Evolutionary conservation across 768 basidiomycete species (phyloP).

Genomic region (Termitomyces sp.): DNA sequence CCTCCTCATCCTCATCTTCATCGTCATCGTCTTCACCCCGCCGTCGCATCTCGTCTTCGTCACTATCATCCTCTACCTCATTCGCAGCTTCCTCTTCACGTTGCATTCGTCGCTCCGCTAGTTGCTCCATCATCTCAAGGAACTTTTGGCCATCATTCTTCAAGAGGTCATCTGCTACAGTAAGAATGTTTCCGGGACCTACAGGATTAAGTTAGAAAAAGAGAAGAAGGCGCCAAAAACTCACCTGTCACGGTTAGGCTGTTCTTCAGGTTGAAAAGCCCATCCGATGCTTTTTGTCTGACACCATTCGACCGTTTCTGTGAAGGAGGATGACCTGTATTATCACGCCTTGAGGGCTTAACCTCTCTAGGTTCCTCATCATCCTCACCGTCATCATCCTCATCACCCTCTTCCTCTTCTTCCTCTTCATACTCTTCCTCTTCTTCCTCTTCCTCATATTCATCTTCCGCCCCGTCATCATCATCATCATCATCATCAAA

Average conservation of each 20-base stretch:
- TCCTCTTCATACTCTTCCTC: slow-evolving; percentile 39
- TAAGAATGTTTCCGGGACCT: slow-evolving; percentile 93
- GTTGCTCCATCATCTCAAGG: slow-evolving; percentile 99
- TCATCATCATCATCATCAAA: slow-evolving; percentile 62
- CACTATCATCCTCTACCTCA: slow-evolving; percentile 44
- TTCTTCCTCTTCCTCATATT: slow-evolving; percentile 39
- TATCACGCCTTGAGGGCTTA: slow-evolving; percentile 14
- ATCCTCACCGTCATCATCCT: slow-evolving; percentile 44
- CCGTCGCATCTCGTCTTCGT: slow-evolving; percentile 31
- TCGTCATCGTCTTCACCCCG: slow-evolving; percentile 39
- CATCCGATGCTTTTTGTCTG: slow-evolving; percentile 35
- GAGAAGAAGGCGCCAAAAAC: slow-evolving; percentile 21
- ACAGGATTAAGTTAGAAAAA: slow-evolving; percentile 15
- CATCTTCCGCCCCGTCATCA: slow-evolving; percentile 31
- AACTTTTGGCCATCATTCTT: slow-evolving; percentile 99
- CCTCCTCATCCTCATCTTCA: slow-evolving; percentile 59
- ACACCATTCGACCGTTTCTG: slow-evolving; percentile 16
- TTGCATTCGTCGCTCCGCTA: slow-evolving; percentile 91
- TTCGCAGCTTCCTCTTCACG: slow-evolving; percentile 67
- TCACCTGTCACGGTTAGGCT: slow-evolving; percentile 80
- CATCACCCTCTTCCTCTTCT: slow-evolving; percentile 35
- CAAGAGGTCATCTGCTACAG: slow-evolving; percentile 96
- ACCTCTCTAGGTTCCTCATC: slow-evolving; percentile 29
- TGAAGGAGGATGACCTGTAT: slow-evolving; percentile 16
- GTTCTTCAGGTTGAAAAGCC: slow-evolving; percentile 73